Conservation (phyloP, 2,329 filamentous ascomycete species). For the Fusarium piperis region DNA sequence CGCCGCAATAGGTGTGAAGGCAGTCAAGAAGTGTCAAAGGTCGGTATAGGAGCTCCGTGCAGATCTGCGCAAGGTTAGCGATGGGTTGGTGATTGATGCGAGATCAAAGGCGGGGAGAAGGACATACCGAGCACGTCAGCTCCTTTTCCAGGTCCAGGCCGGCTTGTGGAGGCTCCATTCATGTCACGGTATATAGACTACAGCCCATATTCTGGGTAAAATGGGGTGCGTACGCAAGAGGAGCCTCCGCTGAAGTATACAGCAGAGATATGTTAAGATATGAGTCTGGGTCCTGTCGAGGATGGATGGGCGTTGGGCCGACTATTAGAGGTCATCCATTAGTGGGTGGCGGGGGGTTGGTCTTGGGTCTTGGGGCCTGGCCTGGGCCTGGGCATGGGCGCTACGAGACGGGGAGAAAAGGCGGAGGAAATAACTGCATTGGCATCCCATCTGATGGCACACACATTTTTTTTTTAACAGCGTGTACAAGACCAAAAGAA, state of each 20-base stretch:
- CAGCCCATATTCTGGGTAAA: constrained; percentile 28
- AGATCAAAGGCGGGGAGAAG: constrained; percentile 26
- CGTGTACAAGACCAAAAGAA: not conserved
- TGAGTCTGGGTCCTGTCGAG: constrained; percentile 4
- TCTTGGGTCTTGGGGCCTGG: constrained; percentile 15
- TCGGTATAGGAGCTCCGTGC: constrained; percentile 92
- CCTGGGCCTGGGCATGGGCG: constrained; percentile 4
- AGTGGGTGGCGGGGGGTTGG: constrained; percentile 37
- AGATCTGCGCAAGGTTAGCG: constrained; percentile 72
- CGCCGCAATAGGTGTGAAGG: constrained; percentile 94
- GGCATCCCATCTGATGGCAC: constrained; percentile 7
- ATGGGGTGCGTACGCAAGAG: constrained; percentile 3
- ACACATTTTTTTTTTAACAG: not conserved
- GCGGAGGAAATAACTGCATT: constrained; percentile 21
- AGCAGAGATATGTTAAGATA: constrained; percentile 19
- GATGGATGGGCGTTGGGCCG: constrained; percentile 27
- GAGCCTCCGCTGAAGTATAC: constrained; percentile 8
- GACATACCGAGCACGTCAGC: constrained; percentile 87
- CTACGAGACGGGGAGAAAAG: not conserved
- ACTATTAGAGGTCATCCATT: constrained; percentile 27
- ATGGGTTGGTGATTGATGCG: constrained; percentile 8
- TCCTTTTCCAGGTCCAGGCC: constrained; percentile 86
- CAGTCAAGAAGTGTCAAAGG: constrained; percentile 92
- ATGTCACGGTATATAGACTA: constrained; percentile 38
- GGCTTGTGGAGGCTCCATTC: constrained; percentile 63